Evolutionary conservation across 2,329 filamentous ascomycete species (phyloP), one percentile per base, ranked within the genome.

Genomic region (Cylindrodendrum hubeiense): DNA sequence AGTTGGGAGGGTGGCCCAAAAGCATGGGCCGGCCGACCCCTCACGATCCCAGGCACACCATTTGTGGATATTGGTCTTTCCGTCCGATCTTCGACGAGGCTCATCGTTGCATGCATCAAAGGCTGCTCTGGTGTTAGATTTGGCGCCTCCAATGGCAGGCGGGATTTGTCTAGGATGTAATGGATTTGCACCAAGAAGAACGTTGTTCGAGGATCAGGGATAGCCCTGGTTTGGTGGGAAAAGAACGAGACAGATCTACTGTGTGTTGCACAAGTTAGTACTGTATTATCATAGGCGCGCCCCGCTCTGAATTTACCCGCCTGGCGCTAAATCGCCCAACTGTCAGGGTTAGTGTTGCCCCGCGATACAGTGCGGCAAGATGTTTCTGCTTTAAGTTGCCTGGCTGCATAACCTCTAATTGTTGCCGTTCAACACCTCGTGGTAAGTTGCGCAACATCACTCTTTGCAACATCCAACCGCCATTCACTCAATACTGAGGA

Each of bases 1-100:
- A n/a, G n/a, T n/a, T n/a, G n/a, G n/a, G n/a, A 51, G 53, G 46
- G 60, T 63, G 53, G 47, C 37, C 46, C 37, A 24, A 39, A 34
- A 37, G 43, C 34, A 50, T 51, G 59, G 59, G 50, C 54, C 55
- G 59, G 51, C 59, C 22, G 44, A 24, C 39, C 53, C 44, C 33
- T 49, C 54, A 44, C 41, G 26, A 8, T 21, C 46, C 28, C 15
- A 24, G 41, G 22, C 24, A 47, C 28, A 33, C 44, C 19, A 63
- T 63, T 63, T 57, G 60, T 63, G 60, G 60, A 54, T 24, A 47
- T 53, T 43, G 49, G 37, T 63, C n/a, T 53, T 15, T 46, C 33
- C 49, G 47, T 52, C 47, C 47, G 47, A 63, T 62, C 60, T 39
- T 52, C 46, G 30, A 41, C 41, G 22, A 52, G 39, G 43, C 33